Evolutionary conservation across 2,329 filamentous ascomycete species (phyloP), one percentile per base, ranked within the genome.

Genomic region (Diaporthe amygdali): DNA sequence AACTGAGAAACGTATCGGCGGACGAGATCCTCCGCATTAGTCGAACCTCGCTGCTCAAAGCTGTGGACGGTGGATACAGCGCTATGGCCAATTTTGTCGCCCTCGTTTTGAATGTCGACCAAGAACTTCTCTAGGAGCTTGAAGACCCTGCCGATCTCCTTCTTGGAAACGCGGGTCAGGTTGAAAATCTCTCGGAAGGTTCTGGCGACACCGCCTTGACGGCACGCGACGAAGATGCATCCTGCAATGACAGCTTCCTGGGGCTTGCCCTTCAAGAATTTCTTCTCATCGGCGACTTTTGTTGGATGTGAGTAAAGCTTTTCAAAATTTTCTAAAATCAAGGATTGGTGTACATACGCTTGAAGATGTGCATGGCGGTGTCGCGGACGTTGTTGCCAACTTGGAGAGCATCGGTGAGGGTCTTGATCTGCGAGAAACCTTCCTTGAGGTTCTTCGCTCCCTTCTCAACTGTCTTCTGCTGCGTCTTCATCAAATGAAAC

Each of bases 141-240:
- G 89, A 98, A 99, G 30, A 96, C 96, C 71, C 95, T 88, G 27
- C 96, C 96, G 74, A 99, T 97, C 79, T 99, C 97, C 84, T 98
- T 98, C 86, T 98, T 98, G 72, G 93, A 92, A 34, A 99, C 96
- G 76, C 94, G 94, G 10, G 96, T 99, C 80, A 98, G 87, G 73
- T 94, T 92, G 84, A 94, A 97, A 77, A 99, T 96, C 81, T 99
- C 97, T 61, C 93, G 91, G 84, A 99, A 99, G 4, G 95, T 97
- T 75, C 96, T 93, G 5, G 94, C 92, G 37, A 95, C 92, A 73
- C 91, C 90, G 79, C 94, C 93, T 82, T 98, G 94, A 54, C 96
- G 94, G 81, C 96, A 98, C 49, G 96, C 95, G 77, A 99, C 96
- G 86, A 99, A 98, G 82, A 99, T 96, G 83, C 95, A 98, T 8